Base-by-base conservation (phyloP, 2,329 filamentous ascomycete genomes). In the Neonectria hederae region DNA sequence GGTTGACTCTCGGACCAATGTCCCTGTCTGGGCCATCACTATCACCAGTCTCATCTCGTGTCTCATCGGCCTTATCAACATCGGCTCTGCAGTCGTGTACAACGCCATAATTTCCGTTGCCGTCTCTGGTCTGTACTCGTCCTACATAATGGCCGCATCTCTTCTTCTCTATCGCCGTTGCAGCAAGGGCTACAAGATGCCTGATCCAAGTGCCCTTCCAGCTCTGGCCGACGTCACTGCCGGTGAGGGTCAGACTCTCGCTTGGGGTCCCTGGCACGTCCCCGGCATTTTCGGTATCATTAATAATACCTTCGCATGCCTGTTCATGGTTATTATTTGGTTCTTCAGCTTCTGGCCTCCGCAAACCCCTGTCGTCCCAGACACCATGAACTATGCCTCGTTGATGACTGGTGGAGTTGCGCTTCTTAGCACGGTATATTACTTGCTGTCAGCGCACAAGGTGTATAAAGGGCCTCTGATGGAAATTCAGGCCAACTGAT, bases 181-280 rank as follows among this genome's bases (percentile, higher is more conserved):
- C 21, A 64, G 69, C 4, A 70, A 62, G 1, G 66, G 66, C 21
- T 73, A 68, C 28, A 71, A 73, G 54, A 67, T 73, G 61, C 66
- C 66, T 19, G 66, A 68, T 22, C 66, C 66, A 13, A 67, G 65
- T 24, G 65, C 54, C 4, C 66, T 68, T 45, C 66, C 66, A 24
- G 66, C 66, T 22, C 38, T 68, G 35, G 66, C 66, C 10, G 65
- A 68, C 43, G 60, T 62, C 14, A 62, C 62, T 0, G 48, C 66
- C 14, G 69, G 64, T 0, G 64, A 73, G 2, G 70, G 66, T 0
- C 54, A 67, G 28, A 30, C 69, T 13, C 69, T 72, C 1, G 70
- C 65, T 9, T 88, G 86, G 86, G 86, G 86, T 0, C 85, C 85
- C 0, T 88, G 84, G 83, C 82, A 80, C 48, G 59, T 88, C 1